A percentile compares a stretch with the other conserved stretches of the same genome.
Evolutionary conservation across 768 basidiomycete species (phyloP).

Genomic region (Rhizopogon vesiculosus): DNA sequence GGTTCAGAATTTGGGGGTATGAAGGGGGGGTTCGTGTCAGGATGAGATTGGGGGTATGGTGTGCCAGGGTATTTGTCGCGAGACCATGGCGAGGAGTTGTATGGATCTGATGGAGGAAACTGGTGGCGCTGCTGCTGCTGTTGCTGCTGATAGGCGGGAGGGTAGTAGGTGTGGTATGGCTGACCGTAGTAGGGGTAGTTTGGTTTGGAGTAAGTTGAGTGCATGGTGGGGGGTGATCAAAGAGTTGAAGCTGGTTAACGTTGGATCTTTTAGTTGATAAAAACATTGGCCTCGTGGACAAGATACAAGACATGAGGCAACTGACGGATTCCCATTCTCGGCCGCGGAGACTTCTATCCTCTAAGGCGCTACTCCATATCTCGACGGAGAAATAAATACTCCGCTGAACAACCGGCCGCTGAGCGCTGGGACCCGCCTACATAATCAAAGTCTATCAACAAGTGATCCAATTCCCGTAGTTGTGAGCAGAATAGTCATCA

Average conservation of each 20-base stretch:
- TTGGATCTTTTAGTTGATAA: background rate
- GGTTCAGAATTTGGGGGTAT: constrained; percentile 22
- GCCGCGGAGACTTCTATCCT: constrained; percentile 6
- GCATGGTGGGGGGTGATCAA: constrained; percentile 18
- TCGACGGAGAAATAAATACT: background rate
- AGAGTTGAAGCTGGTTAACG: background rate
- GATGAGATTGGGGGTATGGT: constrained; percentile 21
- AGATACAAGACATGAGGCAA: background rate
- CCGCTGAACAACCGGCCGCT: too few species aligned
- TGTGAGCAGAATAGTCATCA: constrained; percentile 1
- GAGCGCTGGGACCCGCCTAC: too few species aligned
- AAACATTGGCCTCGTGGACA: background rate
- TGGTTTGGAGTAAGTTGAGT: constrained; percentile 28
- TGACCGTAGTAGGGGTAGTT: constrained; percentile 44
- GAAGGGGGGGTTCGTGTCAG: constrained; percentile 16
- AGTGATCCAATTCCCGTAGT: too few species aligned
- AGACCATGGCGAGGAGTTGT: constrained; percentile 31
- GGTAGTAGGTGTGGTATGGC: constrained; percentile 33
- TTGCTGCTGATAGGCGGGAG: constrained; percentile 23
- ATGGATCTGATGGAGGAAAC: constrained; percentile 13
- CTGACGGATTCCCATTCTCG: constrained; percentile 28
- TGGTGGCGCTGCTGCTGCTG: constrained; percentile 12
- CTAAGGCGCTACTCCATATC: background rate
- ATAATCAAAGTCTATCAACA: too few species aligned
- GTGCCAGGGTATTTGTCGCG: constrained; percentile 30